Evolutionary conservation across 306 rosid species (phyloP).

Genomic region (Gleditsia sinensis): DNA sequence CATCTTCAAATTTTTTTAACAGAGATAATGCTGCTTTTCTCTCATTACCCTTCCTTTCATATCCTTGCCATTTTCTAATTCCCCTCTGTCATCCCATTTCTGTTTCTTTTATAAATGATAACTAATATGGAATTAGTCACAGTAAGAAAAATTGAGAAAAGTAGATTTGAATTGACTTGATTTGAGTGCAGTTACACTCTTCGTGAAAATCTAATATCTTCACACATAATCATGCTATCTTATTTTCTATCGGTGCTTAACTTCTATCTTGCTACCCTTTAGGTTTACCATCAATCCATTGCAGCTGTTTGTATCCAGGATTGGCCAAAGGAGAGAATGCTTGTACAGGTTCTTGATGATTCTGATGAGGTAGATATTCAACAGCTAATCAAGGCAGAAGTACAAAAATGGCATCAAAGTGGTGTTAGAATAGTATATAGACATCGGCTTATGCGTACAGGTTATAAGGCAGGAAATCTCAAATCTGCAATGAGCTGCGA

Average conservation of each 20-base stretch:
- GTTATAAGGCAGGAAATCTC: conserved; percentile 98
- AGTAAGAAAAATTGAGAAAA: conserved; percentile 1
- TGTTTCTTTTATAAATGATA: not conserved
- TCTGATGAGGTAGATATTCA: conserved; percentile 87
- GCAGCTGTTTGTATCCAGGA: conserved; percentile 90
- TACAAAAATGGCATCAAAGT: conserved; percentile 93
- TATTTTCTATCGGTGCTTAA: conserved; percentile 28
- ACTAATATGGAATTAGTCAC: not conserved
- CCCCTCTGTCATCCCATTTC: not conserved
- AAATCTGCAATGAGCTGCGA: conserved; percentile 97
- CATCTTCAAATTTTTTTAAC: no score
- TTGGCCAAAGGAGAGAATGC: conserved; percentile 97
- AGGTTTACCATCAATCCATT: conserved; percentile 99
- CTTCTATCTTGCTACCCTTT: conserved; percentile 29
- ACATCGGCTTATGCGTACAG: conserved; percentile 90
- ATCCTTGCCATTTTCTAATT: not conserved
- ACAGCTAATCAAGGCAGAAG: conserved; percentile 92
- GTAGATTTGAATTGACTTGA: not conserved
- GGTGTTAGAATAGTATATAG: conserved; percentile 85
- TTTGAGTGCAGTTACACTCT: not conserved
- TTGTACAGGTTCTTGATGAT: conserved; percentile 94
- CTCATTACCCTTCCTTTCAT: not conserved
- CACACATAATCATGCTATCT: conserved; percentile 4
- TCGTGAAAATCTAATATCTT: not conserved
- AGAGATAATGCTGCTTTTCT: not conserved